These are phyloP conservation scores for Opeltia flavorubescens DNA, from an alignment of 495 filamentous ascomycete genomes.

Conservation along the genomic window DNA sequence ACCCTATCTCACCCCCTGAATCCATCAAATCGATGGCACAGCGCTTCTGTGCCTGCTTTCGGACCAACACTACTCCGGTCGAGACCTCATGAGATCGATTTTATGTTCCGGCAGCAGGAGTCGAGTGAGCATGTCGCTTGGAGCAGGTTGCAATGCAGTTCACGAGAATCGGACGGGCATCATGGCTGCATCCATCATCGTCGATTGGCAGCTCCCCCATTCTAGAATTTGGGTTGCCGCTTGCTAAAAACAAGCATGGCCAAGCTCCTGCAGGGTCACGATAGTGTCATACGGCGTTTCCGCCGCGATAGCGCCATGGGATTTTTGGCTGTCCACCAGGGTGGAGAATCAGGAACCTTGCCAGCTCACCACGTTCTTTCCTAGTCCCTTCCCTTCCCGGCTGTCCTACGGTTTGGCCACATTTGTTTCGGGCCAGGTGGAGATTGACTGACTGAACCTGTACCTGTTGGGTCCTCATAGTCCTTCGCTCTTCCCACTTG, in stretches of 20 bases:
- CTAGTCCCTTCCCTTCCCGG: not conserved
- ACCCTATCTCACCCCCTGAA: too few species aligned
- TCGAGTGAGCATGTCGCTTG: not conserved
- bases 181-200: not conserved
- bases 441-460: not conserved
- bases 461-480: not conserved
- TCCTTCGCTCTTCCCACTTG: not conserved
- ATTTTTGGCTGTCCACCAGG: too few species aligned
- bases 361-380: not conserved
- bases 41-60: not conserved
- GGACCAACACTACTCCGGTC: not conserved
- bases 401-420: not conserved
- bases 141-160: not conserved
- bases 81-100: not conserved
- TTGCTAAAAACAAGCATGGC: not conserved
- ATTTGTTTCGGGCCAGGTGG: not conserved
- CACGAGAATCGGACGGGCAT: not conserved
- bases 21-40: not conserved
- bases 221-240: not conserved
- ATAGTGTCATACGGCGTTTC: slow-evolving; percentile 1
- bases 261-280: not conserved
- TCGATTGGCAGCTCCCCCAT: not conserved
- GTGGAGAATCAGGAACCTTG: not conserved
- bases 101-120: not conserved
- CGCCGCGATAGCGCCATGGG: not conserved